A percentile compares a stretch with the other conserved stretches of the same genome.
phyloP scores from a whole-genome alignment of 1,284 basidiomycete species.

The Nidula niveotomentosa region DNA sequence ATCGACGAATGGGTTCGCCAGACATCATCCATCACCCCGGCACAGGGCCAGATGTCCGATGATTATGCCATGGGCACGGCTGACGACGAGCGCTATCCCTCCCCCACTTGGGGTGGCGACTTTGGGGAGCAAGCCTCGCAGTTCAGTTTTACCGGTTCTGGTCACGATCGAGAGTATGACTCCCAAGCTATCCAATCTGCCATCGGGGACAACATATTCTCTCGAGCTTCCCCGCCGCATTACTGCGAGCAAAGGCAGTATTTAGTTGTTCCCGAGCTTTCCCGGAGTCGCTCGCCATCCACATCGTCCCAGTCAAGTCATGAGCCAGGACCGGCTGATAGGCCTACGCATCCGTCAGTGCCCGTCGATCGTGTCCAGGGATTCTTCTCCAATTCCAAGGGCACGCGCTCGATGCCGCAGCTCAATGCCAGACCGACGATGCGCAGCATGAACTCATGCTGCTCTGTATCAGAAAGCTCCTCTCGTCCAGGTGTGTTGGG shows the following conservation, averaged over 20 bases:
- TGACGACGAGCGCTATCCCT: background rate
- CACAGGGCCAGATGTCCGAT: background rate
- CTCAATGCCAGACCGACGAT: background rate
- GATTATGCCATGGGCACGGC: background rate
- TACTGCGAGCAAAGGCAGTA: background rate
- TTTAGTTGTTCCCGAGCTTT: background rate
- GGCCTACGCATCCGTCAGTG: background rate
- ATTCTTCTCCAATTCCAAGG: background rate
- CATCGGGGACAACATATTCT: background rate
- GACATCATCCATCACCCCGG: background rate
- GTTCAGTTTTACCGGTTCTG: background rate
- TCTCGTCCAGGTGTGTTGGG: background rate
- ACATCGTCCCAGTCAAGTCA: constrained; percentile 3
- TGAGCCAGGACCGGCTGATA: background rate
- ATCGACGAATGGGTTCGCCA: constrained; percentile 6
- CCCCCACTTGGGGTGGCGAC: background rate
- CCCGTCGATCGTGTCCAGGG: background rate
- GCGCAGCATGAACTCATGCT: background rate
- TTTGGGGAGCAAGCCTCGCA: background rate
- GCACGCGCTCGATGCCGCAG: constrained; percentile 1
- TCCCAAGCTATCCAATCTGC: background rate
- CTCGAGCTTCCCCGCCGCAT: background rate
- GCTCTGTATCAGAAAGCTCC: background rate
- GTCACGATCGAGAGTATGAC: background rate
- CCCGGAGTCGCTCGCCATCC: constrained; percentile 1